Conservation (phyloP, 352 stramenopile genomes). For the Pythium utonaiense region DNA sequence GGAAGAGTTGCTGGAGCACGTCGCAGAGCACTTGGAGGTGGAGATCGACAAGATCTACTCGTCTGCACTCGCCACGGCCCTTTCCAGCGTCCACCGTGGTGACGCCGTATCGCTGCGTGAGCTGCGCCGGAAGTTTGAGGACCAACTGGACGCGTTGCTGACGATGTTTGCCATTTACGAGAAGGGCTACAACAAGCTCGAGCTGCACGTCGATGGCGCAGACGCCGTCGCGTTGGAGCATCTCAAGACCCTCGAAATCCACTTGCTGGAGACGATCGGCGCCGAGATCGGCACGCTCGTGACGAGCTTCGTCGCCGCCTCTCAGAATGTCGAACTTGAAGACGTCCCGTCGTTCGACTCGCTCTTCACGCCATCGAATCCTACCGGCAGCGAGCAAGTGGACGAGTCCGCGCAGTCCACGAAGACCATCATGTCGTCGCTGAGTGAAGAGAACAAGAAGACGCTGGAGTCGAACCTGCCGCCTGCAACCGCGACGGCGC, state of each 20-base stretch:
- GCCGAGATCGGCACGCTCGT: slow-evolving; percentile 49
- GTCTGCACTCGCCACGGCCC: slow-evolving; percentile 36
- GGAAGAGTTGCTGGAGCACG: slow-evolving; percentile 56
- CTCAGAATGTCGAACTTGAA: slow-evolving; percentile 57
- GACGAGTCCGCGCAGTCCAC: slow-evolving; percentile 6
- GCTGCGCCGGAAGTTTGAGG: slow-evolving; percentile 69
- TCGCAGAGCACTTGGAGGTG: slow-evolving; percentile 41
- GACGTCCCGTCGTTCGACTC: slow-evolving; percentile 35
- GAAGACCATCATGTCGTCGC: slow-evolving; percentile 20
- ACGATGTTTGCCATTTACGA: slow-evolving; percentile 47
- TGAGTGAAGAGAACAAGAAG: slow-evolving; percentile 69
- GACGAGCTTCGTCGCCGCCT: slow-evolving; percentile 64
- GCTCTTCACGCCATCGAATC: slow-evolving; percentile 6
- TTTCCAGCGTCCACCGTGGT: slow-evolving; percentile 67
- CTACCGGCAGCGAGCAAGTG: not conserved
- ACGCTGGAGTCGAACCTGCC: slow-evolving; percentile 53
- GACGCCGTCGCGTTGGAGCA: slow-evolving; percentile 36
- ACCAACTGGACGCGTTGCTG: slow-evolving; percentile 64
- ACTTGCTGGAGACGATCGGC: slow-evolving; percentile 50
- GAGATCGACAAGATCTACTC: slow-evolving; percentile 55
- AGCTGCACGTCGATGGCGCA: slow-evolving; percentile 51
- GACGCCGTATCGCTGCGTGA: slow-evolving; percentile 71
- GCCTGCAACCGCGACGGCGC: slow-evolving; percentile 38
- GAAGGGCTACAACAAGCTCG: slow-evolving; percentile 72
- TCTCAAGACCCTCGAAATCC: slow-evolving; percentile 45